Evolutionary conservation across 805 yeast genomes (phyloP), one percentile per base, ranked within the genome.

Genomic region (Wickerhamomyces silvicola): DNA sequence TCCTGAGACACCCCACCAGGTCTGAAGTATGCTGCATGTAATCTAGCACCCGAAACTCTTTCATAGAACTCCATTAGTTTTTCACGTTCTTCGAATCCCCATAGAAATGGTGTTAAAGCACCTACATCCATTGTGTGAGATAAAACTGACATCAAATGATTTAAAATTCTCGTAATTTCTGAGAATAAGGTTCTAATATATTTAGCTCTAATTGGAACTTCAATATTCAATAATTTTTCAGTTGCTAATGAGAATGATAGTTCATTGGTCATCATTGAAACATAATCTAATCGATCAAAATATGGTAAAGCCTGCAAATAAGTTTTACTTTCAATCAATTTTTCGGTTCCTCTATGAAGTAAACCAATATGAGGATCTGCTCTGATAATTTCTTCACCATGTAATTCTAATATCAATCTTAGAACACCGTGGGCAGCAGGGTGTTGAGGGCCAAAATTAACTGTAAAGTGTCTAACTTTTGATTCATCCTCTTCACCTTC

Each of bases 101-200:
- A 84, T 60, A 84, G 66, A 70, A 84, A 85, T 28, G 95, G 95
- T 19, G 95, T 85, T 59, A 84, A 70, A 15, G 94, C 95, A 65
- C 95, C 95, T 36, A 85, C 94, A 66, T 84, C 95, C 94, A 84
- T 84, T 45, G 90, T 87, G 60, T 85, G 94, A 30, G 94, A 75
- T 41, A 81, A 64, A 29, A 84, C 79, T 17, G 90, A 80, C 94
- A 84, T 84, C 59, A 82, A 70, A 57, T 84, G 95, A 63, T 84
- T 84, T 53, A 81, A 68, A 35, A 82, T 61, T 56, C 95, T 75
- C 34, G 95, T 84, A 57, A 84, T 80, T 57, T 84, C 95, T 26
- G 90, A 92, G 55, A 83, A 85, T 59, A 84, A 53, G 17, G 94
- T 83, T 57, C 95, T 75, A 50, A 84, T 78, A 61, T 84, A 84